A percentile compares a stretch with the other conserved stretches of the same genome.
Conservation (phyloP, 352 stramenopile species). For the Stramenopiles sp. region DNA sequence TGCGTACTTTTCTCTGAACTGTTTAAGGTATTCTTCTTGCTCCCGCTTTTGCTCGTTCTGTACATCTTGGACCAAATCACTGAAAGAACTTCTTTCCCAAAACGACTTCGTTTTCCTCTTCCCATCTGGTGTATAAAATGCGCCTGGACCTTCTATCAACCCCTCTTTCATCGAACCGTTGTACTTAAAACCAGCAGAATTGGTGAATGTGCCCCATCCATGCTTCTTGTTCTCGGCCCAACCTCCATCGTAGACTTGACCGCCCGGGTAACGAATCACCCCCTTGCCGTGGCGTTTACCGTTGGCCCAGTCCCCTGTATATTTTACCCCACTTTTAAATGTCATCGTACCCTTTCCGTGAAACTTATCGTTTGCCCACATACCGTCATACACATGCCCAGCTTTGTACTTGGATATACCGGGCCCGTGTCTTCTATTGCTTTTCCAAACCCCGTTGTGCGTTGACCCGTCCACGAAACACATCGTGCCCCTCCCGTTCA, state of each 20-base stretch:
- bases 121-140: slow-evolving; percentile 12
- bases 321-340: slow-evolving; percentile 8
- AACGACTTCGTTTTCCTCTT: slow-evolving; percentile 6
- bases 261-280: slow-evolving; percentile 1
- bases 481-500: not conserved
- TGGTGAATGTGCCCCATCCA: slow-evolving; percentile 9
- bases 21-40: not conserved
- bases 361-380: slow-evolving; percentile 10
- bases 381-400: slow-evolving; percentile 11
- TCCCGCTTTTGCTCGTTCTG: not conserved
- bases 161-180: not conserved
- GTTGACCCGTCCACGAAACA: slow-evolving; percentile 2
- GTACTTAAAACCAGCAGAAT: slow-evolving; percentile 2
- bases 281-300: slow-evolving; percentile 1
- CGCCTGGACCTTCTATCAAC: slow-evolving; percentile 8
- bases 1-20: not conserved
- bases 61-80: not conserved
- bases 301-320: not conserved
- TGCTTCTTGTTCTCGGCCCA: slow-evolving; percentile 7
- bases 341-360: not conserved
- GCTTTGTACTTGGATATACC: slow-evolving; percentile 10
- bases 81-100: slow-evolving; percentile 9
- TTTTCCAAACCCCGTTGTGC: not conserved
- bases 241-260: slow-evolving; percentile 8
- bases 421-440: not conserved